Percentiles rank a stretch among this genome's conserved stretches.
These are phyloP conservation scores for Coffea canephora DNA, from an alignment of 257 asterid species.

Conservation along the genomic window DNA sequence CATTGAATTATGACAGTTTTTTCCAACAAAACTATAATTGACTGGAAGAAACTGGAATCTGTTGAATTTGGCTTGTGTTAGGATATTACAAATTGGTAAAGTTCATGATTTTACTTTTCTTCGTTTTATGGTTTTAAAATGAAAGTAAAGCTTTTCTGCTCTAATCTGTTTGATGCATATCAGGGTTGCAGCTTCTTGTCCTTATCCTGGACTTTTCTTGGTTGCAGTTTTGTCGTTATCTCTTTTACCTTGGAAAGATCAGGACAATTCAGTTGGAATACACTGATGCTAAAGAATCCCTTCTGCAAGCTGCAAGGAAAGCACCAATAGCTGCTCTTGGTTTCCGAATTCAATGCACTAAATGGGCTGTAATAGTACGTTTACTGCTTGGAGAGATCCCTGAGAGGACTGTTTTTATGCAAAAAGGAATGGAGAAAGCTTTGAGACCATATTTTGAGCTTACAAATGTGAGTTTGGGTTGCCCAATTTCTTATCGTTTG, in stretches of 20 bases:
- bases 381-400: constrained; percentile 94
- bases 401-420: constrained; percentile 92
- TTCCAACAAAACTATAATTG: too few species aligned
- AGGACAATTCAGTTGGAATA: constrained; percentile 93
- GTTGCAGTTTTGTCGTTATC: constrained; percentile 82
- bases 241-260: constrained; percentile 91
- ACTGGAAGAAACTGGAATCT: too few species aligned
- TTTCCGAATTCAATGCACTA: constrained; percentile 79
- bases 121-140: too few species aligned
- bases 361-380: constrained; percentile 94
- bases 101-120: too few species aligned
- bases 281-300: constrained; percentile 95
- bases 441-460: constrained; percentile 91
- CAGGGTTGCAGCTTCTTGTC: not conserved
- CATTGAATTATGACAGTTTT: too few species aligned
- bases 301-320: constrained; percentile 92
- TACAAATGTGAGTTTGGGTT: constrained; percentile 69
- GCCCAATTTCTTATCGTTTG: not conserved
- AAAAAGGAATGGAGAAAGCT: constrained; percentile 92
- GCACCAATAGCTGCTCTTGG: constrained; percentile 90
- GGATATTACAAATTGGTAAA: too few species aligned
- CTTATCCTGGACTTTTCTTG: constrained; percentile 12
- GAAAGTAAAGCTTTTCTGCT: not conserved
- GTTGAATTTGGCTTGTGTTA: too few species aligned
- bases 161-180: not conserved